phyloP scores from a whole-genome alignment of 805 yeast species.

The Ogataea naganishii region DNA sequence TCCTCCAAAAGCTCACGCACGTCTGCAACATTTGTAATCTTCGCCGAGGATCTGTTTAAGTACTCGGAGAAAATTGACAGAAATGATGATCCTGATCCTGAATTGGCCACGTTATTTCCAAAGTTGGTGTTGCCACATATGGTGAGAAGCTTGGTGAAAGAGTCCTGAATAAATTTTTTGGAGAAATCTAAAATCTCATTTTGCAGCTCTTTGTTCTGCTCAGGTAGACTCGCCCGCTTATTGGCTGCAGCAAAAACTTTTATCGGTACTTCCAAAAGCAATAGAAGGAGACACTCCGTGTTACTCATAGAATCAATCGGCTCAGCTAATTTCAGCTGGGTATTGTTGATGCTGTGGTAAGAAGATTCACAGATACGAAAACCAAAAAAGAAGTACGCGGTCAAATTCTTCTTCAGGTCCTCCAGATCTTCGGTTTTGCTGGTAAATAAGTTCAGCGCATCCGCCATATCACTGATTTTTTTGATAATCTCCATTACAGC shows the following conservation, averaged over 20 bases:
- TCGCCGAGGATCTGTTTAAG: constrained; percentile 37
- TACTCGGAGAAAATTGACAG: constrained; percentile 46
- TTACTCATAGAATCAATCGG: constrained; percentile 13
- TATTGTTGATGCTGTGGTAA: constrained; percentile 13
- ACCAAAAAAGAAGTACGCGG: constrained; percentile 26
- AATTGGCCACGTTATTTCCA: background rate
- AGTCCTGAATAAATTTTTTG: constrained; percentile 31
- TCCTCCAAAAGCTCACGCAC: constrained; percentile 53
- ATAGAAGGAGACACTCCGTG: constrained; percentile 30
- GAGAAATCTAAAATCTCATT: constrained; percentile 22
- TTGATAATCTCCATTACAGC: constrained; percentile 22
- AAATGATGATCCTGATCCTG: constrained; percentile 29
- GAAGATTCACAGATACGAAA: constrained; percentile 22
- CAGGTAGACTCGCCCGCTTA: too few species aligned
- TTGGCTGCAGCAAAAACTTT: constrained; percentile 22
- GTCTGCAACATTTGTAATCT: constrained; percentile 47
- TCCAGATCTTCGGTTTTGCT: constrained; percentile 5
- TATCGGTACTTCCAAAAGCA: constrained; percentile 30
- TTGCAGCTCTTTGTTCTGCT: too few species aligned
- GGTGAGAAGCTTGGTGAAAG: constrained; percentile 31
- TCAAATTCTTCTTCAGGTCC: constrained; percentile 20
- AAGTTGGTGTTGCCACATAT: constrained; percentile 6
- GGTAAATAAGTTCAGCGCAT: constrained; percentile 17
- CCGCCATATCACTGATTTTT: constrained; percentile 7
- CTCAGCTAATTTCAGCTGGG: too few species aligned